Conservation (phyloP, 202 grass and related monocot species). For the Tripidium arundinaceum region DNA sequence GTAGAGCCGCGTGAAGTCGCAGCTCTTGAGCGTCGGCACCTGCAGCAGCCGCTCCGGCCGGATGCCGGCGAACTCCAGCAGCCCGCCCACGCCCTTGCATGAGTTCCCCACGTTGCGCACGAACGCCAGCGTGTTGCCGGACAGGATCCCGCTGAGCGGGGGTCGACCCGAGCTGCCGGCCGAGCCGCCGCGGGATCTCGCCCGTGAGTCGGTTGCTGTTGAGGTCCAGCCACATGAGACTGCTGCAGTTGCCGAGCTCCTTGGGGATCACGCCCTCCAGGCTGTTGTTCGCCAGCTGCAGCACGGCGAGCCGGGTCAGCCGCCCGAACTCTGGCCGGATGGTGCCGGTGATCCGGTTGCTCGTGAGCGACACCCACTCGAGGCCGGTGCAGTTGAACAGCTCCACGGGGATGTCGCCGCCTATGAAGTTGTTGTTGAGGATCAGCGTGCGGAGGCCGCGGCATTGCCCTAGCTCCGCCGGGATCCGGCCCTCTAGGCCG, state of each 20-base stretch:
- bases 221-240: conserved; percentile 86
- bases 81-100: conserved; percentile 81
- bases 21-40: conserved; percentile 78
- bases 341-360: conserved; percentile 62
- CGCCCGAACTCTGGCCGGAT: conserved; percentile 65
- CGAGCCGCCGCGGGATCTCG: conserved; percentile 57
- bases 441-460: conserved; percentile 70
- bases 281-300: conserved; percentile 84
- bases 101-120: conserved; percentile 81
- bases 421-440: conserved; percentile 84
- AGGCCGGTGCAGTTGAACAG: conserved; percentile 77
- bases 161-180: conserved; percentile 62
- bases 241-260: conserved; percentile 75
- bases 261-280: conserved; percentile 47
- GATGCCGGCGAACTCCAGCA: conserved; percentile 90
- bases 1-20: conserved; percentile 84
- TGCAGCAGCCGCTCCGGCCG: conserved; percentile 76
- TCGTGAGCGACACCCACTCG: conserved; percentile 83
- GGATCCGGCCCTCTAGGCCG: conserved; percentile 56
- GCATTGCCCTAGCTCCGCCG: conserved; percentile 62
- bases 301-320: conserved; percentile 63
- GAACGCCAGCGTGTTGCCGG: conserved; percentile 81
- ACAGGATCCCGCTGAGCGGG: conserved; percentile 73
- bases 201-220: conserved; percentile 79
- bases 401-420: conserved; percentile 55